phyloP scores from a whole-genome alignment of 2,329 filamentous ascomycete species.

The Penicillium sp. region DNA sequence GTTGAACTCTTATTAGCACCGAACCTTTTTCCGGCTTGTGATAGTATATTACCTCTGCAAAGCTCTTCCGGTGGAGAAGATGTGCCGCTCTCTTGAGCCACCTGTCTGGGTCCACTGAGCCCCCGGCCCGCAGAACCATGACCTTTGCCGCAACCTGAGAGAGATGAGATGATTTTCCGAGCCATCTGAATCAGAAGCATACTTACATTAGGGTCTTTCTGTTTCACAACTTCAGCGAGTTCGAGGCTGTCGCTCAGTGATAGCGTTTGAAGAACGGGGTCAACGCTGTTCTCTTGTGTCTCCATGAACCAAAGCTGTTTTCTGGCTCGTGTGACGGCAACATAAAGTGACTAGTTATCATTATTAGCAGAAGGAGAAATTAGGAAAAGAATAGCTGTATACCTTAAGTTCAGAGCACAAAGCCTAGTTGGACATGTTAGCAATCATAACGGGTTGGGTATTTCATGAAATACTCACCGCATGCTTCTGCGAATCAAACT shows the following conservation, averaged over 20 bases:
- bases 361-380: not conserved
- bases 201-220: slow-evolving; percentile 13
- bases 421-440: slow-evolving; percentile 11
- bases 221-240: slow-evolving; percentile 21
- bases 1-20: not conserved
- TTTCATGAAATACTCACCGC: slow-evolving; percentile 5
- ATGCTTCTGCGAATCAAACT: slow-evolving; percentile 26
- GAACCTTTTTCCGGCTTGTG: too few species aligned
- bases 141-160: slow-evolving; percentile 16
- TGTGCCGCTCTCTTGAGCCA: slow-evolving; percentile 24
- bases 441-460: not conserved
- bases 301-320: slow-evolving; percentile 28
- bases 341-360: slow-evolving; percentile 30
- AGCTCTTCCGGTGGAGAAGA: slow-evolving; percentile 25
- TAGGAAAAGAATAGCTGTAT: not conserved
- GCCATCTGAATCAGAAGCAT: not conserved
- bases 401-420: slow-evolving; percentile 19
- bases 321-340: slow-evolving; percentile 32
- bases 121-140: slow-evolving; percentile 20
- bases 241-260: not conserved
- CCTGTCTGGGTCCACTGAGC: slow-evolving; percentile 19
- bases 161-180: not conserved
- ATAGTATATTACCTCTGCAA: slow-evolving; percentile 18
- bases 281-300: slow-evolving; percentile 10
- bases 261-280: slow-evolving; percentile 19